Conservation (phyloP, 179 eudicot genomes). For the Actinidia chinensis region DNA sequence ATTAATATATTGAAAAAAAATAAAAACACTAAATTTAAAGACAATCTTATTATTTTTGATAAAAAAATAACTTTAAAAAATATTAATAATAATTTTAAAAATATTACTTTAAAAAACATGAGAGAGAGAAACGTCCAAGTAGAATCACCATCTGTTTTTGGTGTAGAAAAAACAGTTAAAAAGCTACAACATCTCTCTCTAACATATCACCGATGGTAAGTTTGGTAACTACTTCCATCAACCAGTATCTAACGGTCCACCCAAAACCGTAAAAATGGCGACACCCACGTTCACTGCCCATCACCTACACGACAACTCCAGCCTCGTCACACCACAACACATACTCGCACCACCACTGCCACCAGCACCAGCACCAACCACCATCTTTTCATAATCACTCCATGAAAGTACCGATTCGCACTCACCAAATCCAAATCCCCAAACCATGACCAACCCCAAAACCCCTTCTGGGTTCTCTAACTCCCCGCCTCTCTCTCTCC, state of each 20-base stretch:
- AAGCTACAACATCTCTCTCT: too few relatives aligned
- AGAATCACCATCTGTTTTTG: too few relatives aligned
- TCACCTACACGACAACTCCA: constrained; percentile 21
- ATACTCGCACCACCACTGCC: constrained; percentile 5
- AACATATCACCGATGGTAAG: neutral
- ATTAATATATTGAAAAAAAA: too few relatives aligned
- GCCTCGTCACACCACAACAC: constrained; percentile 13
- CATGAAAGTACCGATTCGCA: constrained; percentile 23
- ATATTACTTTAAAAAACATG: too few relatives aligned
- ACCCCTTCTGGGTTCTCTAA: constrained; percentile 16
- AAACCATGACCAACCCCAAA: constrained; percentile 23
- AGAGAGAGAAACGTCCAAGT: too few relatives aligned
- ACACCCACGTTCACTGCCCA: constrained; percentile 38
- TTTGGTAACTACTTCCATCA: neutral
- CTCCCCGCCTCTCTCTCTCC: constrained; percentile 13
- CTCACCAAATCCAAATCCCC: constrained; percentile 7
- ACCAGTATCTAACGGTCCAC: constrained; percentile 4
- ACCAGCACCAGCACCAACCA: constrained; percentile 4
- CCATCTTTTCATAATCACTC: constrained; percentile 16
- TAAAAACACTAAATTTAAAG: too few relatives aligned
- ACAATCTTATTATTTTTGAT: too few relatives aligned
- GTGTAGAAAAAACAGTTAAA: too few relatives aligned
- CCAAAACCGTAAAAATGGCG: constrained; percentile 31
- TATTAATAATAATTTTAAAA: too few relatives aligned
- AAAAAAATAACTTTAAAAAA: too few relatives aligned